phyloP scores from a whole-genome alignment of 352 stramenopile species.

The Globisporangium acanthophoron region DNA sequence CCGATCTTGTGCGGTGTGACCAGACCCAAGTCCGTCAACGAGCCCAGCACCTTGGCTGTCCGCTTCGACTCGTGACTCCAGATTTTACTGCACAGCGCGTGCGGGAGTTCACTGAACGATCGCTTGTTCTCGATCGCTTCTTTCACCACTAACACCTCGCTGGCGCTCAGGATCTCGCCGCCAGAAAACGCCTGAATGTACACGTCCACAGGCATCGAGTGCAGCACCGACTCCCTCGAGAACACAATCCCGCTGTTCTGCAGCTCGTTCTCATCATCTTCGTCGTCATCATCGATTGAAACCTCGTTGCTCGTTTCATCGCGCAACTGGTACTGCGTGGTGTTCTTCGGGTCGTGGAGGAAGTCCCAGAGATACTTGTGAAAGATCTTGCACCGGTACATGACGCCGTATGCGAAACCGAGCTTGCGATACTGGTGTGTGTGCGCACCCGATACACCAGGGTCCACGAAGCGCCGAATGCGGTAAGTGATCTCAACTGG shows the following conservation, averaged over 20 bases:
- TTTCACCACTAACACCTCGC: slow-evolving; percentile 49
- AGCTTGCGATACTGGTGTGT: slow-evolving; percentile 68
- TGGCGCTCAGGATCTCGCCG: slow-evolving; percentile 43
- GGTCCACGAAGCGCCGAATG: slow-evolving; percentile 61
- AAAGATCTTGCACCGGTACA: slow-evolving; percentile 80
- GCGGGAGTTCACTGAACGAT: slow-evolving; percentile 40
- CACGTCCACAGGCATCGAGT: slow-evolving; percentile 69
- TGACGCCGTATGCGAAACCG: slow-evolving; percentile 75
- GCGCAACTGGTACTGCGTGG: slow-evolving; percentile 19
- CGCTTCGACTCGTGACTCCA: slow-evolving; percentile 69
- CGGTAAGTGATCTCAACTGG: slow-evolving; percentile 57
- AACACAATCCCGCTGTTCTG: slow-evolving; percentile 53
- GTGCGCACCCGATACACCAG: slow-evolving; percentile 48
- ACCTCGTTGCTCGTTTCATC: slow-evolving; percentile 25
- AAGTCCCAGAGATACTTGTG: slow-evolving; percentile 69
- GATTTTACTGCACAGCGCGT: slow-evolving; percentile 45
- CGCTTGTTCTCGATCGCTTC: slow-evolving; percentile 42
- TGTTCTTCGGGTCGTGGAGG: slow-evolving; percentile 38
- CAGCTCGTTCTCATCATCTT: not conserved
- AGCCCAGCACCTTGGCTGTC: slow-evolving; percentile 67
- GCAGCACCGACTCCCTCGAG: slow-evolving; percentile 65
- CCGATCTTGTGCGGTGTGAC: slow-evolving; percentile 76
- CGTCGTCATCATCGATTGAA: slow-evolving; percentile 32
- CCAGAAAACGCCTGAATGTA: slow-evolving; percentile 81
- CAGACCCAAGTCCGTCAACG: slow-evolving; percentile 58